Base-by-base conservation (phyloP, 768 basidiomycete species). In the Amanita rubescens region DNA sequence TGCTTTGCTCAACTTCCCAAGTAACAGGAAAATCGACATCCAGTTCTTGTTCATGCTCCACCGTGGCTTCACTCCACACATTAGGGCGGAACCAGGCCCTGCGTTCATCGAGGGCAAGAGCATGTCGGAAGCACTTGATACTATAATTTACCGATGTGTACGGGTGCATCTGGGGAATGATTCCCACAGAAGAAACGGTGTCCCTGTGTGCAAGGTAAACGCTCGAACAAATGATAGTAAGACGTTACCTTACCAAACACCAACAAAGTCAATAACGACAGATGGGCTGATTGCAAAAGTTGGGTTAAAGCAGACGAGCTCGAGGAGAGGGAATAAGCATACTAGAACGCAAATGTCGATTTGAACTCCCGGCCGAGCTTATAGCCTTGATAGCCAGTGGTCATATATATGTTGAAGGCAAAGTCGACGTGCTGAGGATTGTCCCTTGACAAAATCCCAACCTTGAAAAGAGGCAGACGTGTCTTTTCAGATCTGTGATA, bases 361-460 rank as follows among this genome's bases (percentile, higher is more conserved):
- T 66, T 67, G 59, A 70, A 70, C 11, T 60, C 64, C 34, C 64
- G 65, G 12, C 65, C 64, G 14, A 67, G 64, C 24, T 63, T 60
- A 54, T 64, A 63, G 8, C 69, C 69, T 19, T 55, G 46, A 6
- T 66, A 57, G 19, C 64, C 67, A 0, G 61, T 60, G 6, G 57
- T 58, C 35, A 64, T 64, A 52, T 67, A 70, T 53, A 70, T 62
- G 15, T 63, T 60, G 56, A 69, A 70, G 9, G 67, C 69, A 25
- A 70, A 70, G 20, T 68, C 66, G 8, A 70, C 57, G 25, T 70
- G 69, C 44, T 69, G 62, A 34, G 63, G 59, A 24, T 70, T 70
- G 46, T 61, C 60, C 2, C 61, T 55, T 0, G 67, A 66, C 7
- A 70, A 61, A 11, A 70, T 56, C 2, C 69, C 69, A 14, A 70